Percentiles rank a stretch among this genome's conserved stretches.
Conservation (phyloP, 2,329 filamentous ascomycete genomes). For the Pestalotiopsis sp. region DNA sequence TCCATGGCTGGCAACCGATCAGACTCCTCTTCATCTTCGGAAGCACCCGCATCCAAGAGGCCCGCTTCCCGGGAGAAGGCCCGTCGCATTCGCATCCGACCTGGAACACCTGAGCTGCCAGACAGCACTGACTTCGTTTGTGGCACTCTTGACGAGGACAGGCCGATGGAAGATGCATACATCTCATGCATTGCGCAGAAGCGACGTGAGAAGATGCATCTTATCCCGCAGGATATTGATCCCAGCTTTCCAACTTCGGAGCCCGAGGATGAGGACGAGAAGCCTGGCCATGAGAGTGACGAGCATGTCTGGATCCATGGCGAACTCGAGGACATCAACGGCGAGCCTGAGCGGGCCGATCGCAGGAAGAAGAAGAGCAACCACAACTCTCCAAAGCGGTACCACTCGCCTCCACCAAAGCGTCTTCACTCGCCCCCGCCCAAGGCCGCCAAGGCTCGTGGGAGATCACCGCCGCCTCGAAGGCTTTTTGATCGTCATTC, state of each 20-base stretch:
- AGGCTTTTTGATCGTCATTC: constrained; percentile 69
- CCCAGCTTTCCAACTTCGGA: constrained; percentile 96
- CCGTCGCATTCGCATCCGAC: constrained; percentile 58
- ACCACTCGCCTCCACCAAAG: constrained; percentile 56
- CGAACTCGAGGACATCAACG: constrained; percentile 67
- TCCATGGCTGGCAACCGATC: constrained; percentile 52
- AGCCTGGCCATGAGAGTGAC: constrained; percentile 63
- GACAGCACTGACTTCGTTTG: constrained; percentile 99
- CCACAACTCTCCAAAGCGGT: constrained; percentile 62
- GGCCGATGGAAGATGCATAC: constrained; percentile 92
- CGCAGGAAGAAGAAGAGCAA: constrained; percentile 53
- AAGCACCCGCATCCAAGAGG: constrained; percentile 33
- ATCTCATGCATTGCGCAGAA: constrained; percentile 81
- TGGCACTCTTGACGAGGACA: constrained; percentile 93
- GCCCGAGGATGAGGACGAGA: constrained; percentile 78
- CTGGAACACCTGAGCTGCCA: constrained; percentile 79
- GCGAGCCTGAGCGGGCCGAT: constrained; percentile 55
- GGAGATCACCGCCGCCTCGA: constrained; percentile 60
- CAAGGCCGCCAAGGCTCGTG: constrained; percentile 52
- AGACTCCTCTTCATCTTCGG: constrained; percentile 62
- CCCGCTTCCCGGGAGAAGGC: constrained; percentile 34
- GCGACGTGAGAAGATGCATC: constrained; percentile 77
- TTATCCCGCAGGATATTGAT: constrained; percentile 95
- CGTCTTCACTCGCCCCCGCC: constrained; percentile 53
- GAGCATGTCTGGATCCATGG: constrained; percentile 72